Evolutionary conservation across 2,329 filamentous ascomycete genomes (phyloP).

Genomic region (Colletotrichum tamarilloi): DNA sequence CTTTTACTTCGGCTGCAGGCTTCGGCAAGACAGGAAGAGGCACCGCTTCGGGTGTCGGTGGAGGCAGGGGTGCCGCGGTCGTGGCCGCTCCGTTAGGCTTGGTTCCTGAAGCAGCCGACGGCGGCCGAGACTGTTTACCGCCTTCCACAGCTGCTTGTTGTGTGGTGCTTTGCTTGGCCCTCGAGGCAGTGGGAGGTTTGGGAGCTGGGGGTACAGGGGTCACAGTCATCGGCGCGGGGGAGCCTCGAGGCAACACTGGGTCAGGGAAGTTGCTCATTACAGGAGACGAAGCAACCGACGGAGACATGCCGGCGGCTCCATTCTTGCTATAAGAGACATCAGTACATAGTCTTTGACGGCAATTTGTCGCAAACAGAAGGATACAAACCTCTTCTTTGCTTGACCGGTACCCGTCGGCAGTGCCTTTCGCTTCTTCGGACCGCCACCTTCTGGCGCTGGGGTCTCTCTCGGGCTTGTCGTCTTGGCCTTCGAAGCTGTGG

Average conservation of each 20-base stretch:
- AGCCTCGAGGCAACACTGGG: slow-evolving; percentile 62
- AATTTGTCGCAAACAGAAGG: background rate
- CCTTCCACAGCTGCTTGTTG: slow-evolving; percentile 70
- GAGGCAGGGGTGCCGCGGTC: slow-evolving; percentile 34
- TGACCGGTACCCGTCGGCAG: slow-evolving; percentile 73
- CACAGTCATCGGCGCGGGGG: slow-evolving; percentile 65
- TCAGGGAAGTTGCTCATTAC: slow-evolving; percentile 77
- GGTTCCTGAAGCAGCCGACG: slow-evolving; percentile 67
- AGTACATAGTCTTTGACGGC: slow-evolving; percentile 11
- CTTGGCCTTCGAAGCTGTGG: slow-evolving; percentile 65
- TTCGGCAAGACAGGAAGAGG: slow-evolving; percentile 34
- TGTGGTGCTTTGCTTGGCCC: slow-evolving; percentile 80
- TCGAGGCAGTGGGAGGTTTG: slow-evolving; percentile 66
- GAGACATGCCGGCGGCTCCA: slow-evolving; percentile 66
- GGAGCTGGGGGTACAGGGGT: slow-evolving; percentile 16
- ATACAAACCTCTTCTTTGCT: slow-evolving; percentile 77
- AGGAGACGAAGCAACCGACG: slow-evolving; percentile 80
- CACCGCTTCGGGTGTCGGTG: slow-evolving; percentile 50
- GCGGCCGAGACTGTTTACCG: slow-evolving; percentile 61
- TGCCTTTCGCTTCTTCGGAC: slow-evolving; percentile 78
- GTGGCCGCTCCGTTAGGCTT: slow-evolving; percentile 65
- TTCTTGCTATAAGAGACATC: slow-evolving; percentile 44
- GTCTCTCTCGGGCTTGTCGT: slow-evolving; percentile 76
- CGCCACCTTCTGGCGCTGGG: slow-evolving; percentile 68
- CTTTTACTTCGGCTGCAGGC: slow-evolving; percentile 7